Base-by-base conservation (phyloP, 2,329 filamentous ascomycete genomes). In the Paraconiothyrium sp. region DNA sequence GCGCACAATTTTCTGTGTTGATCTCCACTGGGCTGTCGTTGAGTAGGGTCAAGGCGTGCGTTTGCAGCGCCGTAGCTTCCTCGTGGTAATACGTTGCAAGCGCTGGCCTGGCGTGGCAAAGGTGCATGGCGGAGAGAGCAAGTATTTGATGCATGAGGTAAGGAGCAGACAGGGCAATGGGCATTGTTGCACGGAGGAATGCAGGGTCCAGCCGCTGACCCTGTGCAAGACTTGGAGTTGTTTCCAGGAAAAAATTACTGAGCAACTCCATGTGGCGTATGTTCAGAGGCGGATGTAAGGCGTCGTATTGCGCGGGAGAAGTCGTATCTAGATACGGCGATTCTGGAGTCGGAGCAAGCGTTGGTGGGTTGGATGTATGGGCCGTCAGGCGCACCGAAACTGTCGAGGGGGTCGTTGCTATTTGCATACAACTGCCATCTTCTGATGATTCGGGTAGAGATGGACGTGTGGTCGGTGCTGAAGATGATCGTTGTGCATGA, bases 231-330 rank as follows among this genome's bases (percentile, higher is more conserved):
- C 62, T 65, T 47, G 62, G 52, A 2, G 32, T 43, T 3, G 62
- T 62, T 35, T 70, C 60, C 41, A 66, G 55, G 47, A 70, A 61
- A 47, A 71, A 71, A 22, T 69, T 59, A 44, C 44, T 65, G 43
- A 70, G 41, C 35, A 70, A 37, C 55, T 70, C 63, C 65, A 71
- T 61, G 41, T 71, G 69, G n/a, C 63, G 63, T 32, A 69, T 47
- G 44, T 67, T 70, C 30, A 69, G 39, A 41, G 41, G 46, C 3
- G 52, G 61, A 20, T 37, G 37, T 13, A 46, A 48, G 4, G 41
- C 22, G 39, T 16, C 50, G 50, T 57, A 22, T 32, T 65, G 65
- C 27, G 30, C 41, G 16, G 30, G 22, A 60, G 58, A 27, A 8
- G 39, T 46, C 9, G 44, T 20, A 20, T 10, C 5, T 46, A 39